phyloP scores from a whole-genome alignment of 139 green algal genomes.

The Closterium sp. region DNA sequence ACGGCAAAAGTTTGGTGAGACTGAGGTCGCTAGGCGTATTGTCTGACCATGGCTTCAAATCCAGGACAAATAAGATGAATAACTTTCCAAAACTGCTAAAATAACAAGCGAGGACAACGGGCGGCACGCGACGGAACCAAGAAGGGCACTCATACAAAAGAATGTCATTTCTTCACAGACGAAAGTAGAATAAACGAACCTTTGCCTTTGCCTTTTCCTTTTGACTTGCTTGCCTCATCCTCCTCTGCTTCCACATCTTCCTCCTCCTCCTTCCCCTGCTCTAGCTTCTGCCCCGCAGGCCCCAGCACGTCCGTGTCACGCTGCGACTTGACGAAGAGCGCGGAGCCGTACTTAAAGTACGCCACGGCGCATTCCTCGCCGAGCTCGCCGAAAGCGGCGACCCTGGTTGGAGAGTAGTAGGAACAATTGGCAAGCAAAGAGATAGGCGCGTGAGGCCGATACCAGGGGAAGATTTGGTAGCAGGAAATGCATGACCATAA shows the following conservation, averaged over 20 bases:
- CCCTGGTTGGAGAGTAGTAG: not conserved
- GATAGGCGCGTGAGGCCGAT: not conserved
- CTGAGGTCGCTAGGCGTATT: not conserved
- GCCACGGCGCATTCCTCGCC: conserved; percentile 60
- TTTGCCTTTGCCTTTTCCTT: not conserved
- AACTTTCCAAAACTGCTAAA: no score
- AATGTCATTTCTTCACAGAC: no score
- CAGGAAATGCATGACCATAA: not conserved
- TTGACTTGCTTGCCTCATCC: conserved; percentile 10
- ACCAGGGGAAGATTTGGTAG: not conserved
- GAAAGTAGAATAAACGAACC: not conserved
- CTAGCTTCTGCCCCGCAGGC: conserved; percentile 2
- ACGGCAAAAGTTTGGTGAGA: not conserved
- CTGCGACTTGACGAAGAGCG: conserved; percentile 71
- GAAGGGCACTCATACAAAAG: no score
- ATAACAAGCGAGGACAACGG: no score
- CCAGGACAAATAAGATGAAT: not conserved
- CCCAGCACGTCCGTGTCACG: conserved; percentile 64
- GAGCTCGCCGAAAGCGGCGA: conserved; percentile 60
- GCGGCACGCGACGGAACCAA: no score
- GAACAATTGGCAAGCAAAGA: not conserved
- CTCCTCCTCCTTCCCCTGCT: conserved; percentile 36
- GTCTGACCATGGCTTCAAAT: not conserved
- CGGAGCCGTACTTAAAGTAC: conserved; percentile 70
- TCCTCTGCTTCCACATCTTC: conserved; percentile 17